A percentile compares a stretch with the other conserved stretches of the same genome.
Conservation (phyloP, 1,284 basidiomycete species). For the Rhodotorula sp. region DNA sequence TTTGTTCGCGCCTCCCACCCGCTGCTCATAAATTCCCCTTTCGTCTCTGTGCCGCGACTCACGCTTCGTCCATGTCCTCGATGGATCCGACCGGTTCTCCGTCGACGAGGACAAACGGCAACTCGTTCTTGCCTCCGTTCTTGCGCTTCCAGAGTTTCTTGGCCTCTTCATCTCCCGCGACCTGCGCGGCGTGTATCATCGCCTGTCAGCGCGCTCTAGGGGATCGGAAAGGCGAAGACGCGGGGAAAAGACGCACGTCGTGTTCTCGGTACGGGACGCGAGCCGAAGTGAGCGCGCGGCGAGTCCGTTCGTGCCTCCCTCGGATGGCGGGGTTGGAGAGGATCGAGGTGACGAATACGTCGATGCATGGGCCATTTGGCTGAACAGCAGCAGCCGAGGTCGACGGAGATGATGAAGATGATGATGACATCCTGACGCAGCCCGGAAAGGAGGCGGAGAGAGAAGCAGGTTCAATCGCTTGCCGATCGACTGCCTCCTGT, state of each 20-base stretch:
- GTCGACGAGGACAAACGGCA: constrained; percentile 38
- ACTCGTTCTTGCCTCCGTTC: constrained; percentile 31
- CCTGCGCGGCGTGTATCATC: constrained; percentile 3
- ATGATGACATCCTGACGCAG: background rate
- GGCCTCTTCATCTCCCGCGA: constrained; percentile 35
- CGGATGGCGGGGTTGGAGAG: constrained; percentile 29
- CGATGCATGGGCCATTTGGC: constrained; percentile 18
- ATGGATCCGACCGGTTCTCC: constrained; percentile 33
- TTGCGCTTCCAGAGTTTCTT: constrained; percentile 40
- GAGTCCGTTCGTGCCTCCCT: constrained; percentile 33
- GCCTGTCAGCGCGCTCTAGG: background rate
- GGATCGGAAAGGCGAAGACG: too few relatives aligned
- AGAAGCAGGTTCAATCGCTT: background rate
- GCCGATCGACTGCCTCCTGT: background rate
- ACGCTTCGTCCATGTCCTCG: constrained; percentile 40
- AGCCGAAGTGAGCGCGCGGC: constrained; percentile 10
- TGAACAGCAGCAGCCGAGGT: too few relatives aligned
- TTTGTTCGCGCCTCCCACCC: too few relatives aligned
- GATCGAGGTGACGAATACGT: constrained; percentile 39
- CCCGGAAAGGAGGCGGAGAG: background rate
- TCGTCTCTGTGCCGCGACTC: background rate
- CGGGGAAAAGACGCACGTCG: constrained; percentile 26
- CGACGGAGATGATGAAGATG: background rate
- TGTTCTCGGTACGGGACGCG: constrained; percentile 26
- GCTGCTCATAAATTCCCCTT: too few relatives aligned